Conservation (phyloP, 371 early-diverging fungal genomes). For the Blakeslea trispora region DNA sequence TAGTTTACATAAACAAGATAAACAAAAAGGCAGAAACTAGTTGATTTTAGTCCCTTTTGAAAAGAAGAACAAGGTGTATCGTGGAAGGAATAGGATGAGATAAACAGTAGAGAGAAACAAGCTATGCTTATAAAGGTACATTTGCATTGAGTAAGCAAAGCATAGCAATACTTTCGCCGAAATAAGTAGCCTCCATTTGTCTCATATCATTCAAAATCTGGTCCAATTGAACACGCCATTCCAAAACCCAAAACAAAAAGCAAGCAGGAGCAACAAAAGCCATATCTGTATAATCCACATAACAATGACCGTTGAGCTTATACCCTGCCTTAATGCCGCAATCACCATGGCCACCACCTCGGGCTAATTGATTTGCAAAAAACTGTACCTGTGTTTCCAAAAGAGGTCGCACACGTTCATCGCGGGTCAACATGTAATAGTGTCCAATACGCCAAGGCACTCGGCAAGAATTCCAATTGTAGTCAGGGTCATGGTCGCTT, state of each 20-base stretch:
- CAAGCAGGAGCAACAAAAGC: slow-evolving; percentile 66
- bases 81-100: too few species aligned
- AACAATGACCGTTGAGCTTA: slow-evolving; percentile 52
- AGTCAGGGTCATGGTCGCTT: slow-evolving; percentile 52
- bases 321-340: slow-evolving; percentile 61
- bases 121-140: slow-evolving; percentile 37
- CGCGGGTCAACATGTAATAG: slow-evolving; percentile 59
- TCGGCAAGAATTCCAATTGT: slow-evolving; percentile 60
- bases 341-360: slow-evolving; percentile 35
- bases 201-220: slow-evolving; percentile 54
- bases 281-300: slow-evolving; percentile 60
- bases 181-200: slow-evolving; percentile 57
- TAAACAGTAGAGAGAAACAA: too few species aligned
- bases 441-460: slow-evolving; percentile 66
- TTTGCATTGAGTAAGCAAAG: slow-evolving; percentile 56
- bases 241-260: slow-evolving; percentile 58
- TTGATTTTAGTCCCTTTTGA: too few species aligned
- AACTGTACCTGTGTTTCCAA: slow-evolving; percentile 59
- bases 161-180: slow-evolving; percentile 66
- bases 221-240: slow-evolving; percentile 44
- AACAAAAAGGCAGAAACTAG: too few species aligned
- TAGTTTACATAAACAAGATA: too few species aligned
- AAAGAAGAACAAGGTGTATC: too few species aligned
- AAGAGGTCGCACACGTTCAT: slow-evolving; percentile 51
- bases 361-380: slow-evolving; percentile 49